Evolutionary conservation across 2,329 filamentous ascomycete genomes (phyloP).

Genomic region (Claviceps quebecensis): DNA sequence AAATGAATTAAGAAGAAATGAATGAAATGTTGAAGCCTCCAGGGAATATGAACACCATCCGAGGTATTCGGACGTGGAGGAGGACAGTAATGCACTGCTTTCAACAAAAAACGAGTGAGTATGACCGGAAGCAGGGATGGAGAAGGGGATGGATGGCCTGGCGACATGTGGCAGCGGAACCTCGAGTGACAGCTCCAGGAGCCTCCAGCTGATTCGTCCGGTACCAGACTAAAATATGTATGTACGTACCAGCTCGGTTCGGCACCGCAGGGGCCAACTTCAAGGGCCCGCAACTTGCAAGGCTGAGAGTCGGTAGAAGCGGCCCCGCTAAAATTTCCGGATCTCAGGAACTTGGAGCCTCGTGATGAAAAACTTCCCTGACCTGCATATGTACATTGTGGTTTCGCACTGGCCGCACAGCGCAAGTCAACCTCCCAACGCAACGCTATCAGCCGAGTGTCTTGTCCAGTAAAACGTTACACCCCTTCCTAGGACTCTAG

Average conservation of each 20-base stretch:
- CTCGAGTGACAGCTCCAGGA: background rate
- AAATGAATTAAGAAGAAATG: slow-evolving; percentile 8
- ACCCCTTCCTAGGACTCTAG: background rate
- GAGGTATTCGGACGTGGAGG: slow-evolving; percentile 15
- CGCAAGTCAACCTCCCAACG: background rate
- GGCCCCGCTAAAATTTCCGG: slow-evolving; percentile 12
- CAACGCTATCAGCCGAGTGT: background rate
- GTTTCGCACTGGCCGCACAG: background rate
- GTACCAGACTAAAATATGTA: background rate
- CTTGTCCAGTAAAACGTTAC: background rate
- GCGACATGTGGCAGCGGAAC: background rate
- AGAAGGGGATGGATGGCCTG: background rate
- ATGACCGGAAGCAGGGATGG: slow-evolving; percentile 1
- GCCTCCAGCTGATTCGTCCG: background rate
- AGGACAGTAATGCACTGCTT: slow-evolving; percentile 1
- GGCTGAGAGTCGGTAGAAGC: background rate
- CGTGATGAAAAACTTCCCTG: slow-evolving; percentile 34
- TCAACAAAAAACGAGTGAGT: background rate
- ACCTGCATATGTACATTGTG: background rate
- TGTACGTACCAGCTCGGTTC: background rate
- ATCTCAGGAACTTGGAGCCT: slow-evolving; percentile 8
- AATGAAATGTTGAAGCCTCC: background rate
- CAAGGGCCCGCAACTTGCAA: background rate
- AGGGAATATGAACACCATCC: slow-evolving; percentile 16
- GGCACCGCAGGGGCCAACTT: no score